Conservation (phyloP, 306 rosid species). For the Macrotyloma uniflorum region DNA sequence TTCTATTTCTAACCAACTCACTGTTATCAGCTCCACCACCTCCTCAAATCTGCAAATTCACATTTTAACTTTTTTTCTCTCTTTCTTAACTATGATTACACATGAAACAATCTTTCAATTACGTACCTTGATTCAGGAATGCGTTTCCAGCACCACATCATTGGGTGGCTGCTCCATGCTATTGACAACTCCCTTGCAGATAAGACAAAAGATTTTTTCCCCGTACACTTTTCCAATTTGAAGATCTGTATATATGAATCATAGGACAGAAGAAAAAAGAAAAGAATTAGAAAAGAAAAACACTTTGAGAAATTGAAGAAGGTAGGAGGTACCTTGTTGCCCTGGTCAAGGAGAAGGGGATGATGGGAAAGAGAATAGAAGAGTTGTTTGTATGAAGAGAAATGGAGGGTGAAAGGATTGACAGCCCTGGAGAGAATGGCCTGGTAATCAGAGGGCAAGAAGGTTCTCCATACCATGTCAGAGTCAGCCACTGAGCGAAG, state of each 20-base stretch:
- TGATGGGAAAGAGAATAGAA: slow-evolving; percentile 46
- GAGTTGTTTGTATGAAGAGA: slow-evolving; percentile 54
- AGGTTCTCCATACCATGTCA: slow-evolving; percentile 59
- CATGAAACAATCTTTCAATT: too few species aligned
- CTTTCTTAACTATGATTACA: too few species aligned
- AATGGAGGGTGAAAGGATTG: slow-evolving; percentile 28
- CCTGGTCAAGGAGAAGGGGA: slow-evolving; percentile 55
- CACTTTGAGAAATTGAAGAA: background rate
- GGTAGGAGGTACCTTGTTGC: slow-evolving; percentile 45
- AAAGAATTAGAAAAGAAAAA: too few species aligned
- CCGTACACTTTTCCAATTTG: slow-evolving; percentile 45
- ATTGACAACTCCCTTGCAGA: slow-evolving; percentile 63
- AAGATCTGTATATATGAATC: slow-evolving; percentile 50
- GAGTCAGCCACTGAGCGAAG: slow-evolving; percentile 50
- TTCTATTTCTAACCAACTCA: slow-evolving; percentile 58
- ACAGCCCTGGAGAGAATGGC: slow-evolving; percentile 43
- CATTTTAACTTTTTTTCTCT: too few species aligned
- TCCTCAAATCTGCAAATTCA: slow-evolving; percentile 47
- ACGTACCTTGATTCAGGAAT: slow-evolving; percentile 54
- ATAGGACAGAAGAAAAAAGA: too few species aligned
- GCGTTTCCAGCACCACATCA: slow-evolving; percentile 62
- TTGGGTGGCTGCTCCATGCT: slow-evolving; percentile 52
- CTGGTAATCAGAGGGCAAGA: slow-evolving; percentile 57
- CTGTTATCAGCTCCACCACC: slow-evolving; percentile 60
- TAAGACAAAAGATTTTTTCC: slow-evolving; percentile 48